phyloP scores from a whole-genome alignment of 2,329 filamentous ascomycete species.

The Zymoseptoria passerinii region DNA sequence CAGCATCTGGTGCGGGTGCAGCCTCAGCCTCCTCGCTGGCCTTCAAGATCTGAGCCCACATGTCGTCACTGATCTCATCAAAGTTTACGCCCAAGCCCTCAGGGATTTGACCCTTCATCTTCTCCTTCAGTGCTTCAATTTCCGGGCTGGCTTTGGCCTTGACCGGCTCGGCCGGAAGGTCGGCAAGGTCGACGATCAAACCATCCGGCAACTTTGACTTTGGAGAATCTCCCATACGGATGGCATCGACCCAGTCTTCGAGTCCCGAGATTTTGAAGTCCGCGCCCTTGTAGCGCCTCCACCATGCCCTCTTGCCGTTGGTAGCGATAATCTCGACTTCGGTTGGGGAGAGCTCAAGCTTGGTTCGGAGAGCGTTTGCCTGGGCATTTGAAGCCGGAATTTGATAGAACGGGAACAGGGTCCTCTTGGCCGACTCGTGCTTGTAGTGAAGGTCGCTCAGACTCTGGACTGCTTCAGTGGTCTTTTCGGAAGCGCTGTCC shows the following conservation, averaged over 20 bases:
- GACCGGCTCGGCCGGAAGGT: conserved; percentile 21
- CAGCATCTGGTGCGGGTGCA: background rate
- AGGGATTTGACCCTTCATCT: conserved; percentile 22
- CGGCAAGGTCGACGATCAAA: conserved; percentile 28
- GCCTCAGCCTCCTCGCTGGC: conserved; percentile 12
- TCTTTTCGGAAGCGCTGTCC: conserved; percentile 34
- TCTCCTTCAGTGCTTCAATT: conserved; percentile 14
- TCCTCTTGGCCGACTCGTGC: conserved; percentile 56
- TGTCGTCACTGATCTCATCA: conserved; percentile 29
- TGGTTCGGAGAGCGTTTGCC: conserved; percentile 47
- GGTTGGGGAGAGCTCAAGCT: conserved; percentile 52
- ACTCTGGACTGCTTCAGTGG: conserved; percentile 42
- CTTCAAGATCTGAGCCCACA: conserved; percentile 26
- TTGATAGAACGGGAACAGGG: conserved; percentile 76
- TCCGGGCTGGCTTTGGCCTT: conserved; percentile 15
- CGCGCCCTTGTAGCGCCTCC: conserved; percentile 59
- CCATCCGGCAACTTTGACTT: conserved; percentile 61
- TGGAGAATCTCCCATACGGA: conserved; percentile 76
- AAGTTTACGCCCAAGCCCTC: conserved; percentile 28
- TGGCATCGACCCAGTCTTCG: conserved; percentile 83
- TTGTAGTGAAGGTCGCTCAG: conserved; percentile 70
- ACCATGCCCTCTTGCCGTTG: conserved; percentile 82
- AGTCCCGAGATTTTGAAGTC: conserved; percentile 52
- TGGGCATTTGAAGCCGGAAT: conserved; percentile 57
- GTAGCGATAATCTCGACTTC: conserved; percentile 68